phyloP scores from a whole-genome alignment of 306 rosid species.

The Senna tora region DNA sequence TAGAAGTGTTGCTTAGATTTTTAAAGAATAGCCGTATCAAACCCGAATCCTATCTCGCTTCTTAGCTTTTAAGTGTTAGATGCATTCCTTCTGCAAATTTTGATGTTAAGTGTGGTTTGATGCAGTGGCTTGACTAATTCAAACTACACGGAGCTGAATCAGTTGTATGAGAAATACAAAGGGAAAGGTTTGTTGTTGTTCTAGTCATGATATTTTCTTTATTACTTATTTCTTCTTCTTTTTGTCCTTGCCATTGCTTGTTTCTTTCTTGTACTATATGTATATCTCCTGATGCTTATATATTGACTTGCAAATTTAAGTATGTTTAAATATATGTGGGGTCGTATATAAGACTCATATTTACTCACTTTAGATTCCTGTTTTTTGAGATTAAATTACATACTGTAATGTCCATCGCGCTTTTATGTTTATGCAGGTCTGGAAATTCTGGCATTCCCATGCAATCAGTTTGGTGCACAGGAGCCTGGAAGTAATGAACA shows the following conservation, averaged over 20 bases:
- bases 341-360: background rate
- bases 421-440: conserved; percentile 51
- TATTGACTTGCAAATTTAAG: no score
- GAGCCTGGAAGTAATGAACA: conserved; percentile 91
- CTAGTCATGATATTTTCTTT: conserved; percentile 14
- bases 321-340: no score
- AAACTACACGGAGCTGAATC: conserved; percentile 89
- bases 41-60: no score
- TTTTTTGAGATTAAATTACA: background rate
- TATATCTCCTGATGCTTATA: background rate
- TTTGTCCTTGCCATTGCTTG: conserved; percentile 1
- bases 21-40: no score
- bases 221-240: background rate
- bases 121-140: conserved; percentile 98
- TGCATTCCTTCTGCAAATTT: background rate
- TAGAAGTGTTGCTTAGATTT: no score
- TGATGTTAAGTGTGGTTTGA: conserved; percentile 33
- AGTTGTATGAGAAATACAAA: conserved; percentile 86
- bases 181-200: conserved; percentile 61
- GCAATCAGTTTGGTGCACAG: conserved; percentile 97
- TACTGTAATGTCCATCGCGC: background rate
- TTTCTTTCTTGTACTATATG: background rate
- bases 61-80: no score
- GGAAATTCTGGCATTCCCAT: conserved; percentile 95
- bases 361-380: background rate